Evolutionary conservation across 176 grass and related monocot genomes (phyloP), one percentile per base, ranked within the genome.

Genomic region (Calamus simplicifolius): DNA sequence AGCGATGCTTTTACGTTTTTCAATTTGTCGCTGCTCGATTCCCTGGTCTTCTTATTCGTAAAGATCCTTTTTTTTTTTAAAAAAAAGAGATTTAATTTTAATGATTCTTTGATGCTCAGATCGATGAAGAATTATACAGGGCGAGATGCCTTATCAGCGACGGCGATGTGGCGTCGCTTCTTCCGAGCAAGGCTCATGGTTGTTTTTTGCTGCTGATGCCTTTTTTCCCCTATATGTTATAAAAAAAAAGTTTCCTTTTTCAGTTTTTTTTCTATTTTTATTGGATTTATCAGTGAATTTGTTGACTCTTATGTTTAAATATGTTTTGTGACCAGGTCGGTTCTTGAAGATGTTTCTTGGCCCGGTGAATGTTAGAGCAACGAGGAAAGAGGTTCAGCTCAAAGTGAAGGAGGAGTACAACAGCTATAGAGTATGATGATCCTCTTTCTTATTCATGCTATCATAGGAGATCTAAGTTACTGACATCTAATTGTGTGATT

Each of bases 371-470:
- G 73, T 98, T 54, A 84, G 72, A 18, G 87, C 93, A 2, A 59
- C 62, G 25, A 83, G 84, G 64, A 98, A 98, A 51, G 93, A 98
- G 31, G 84, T 98, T 35, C 93, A 88, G 80, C 84, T 98, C 66
- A 91, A 92, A 66, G 93, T 97, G 84, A 97, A 91, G 69, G 84
- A 97, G 64, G 93, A 97, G 72, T 92, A 97, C 59, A 97, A 92
- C 60, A 88, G 79, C 73, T 97, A 97, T 68, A 88, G 88, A 79
- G 93, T 97, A 92, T 73, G 80, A 43, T 73, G 27, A 27, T 25
- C 6, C 2, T 54, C 15, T 76, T 65, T 29, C 59, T 19, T 48
- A 49, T 49, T 50, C 23, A 27, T 71, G 43, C 15, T 15, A 29
- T 25, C 38, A 12, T 67, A 65, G 23, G 38, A 18, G 8, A 0